These are phyloP conservation scores for Skeletonema marinoi DNA, from an alignment of 108 stramenopile species.

Conservation along the genomic window DNA sequence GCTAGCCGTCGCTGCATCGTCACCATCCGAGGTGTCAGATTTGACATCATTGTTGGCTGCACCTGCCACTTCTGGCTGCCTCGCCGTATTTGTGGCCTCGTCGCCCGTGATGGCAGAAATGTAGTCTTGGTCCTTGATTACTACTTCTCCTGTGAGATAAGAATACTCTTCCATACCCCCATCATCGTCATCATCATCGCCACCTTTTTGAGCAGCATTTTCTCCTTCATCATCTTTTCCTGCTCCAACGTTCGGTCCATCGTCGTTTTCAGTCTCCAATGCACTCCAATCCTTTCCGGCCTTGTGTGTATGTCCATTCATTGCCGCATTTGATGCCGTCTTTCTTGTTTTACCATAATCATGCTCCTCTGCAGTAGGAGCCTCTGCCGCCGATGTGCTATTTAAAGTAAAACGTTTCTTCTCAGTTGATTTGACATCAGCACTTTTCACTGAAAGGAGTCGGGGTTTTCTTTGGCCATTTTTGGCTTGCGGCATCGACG, in stretches of 20 bases:
- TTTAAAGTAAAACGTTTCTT: slow-evolving; percentile 25
- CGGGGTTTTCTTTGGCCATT: slow-evolving; percentile 12
- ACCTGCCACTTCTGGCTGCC: neutral
- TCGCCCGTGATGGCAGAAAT: slow-evolving; percentile 35
- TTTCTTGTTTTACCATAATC: too few relatives aligned
- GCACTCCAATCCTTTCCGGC: slow-evolving; percentile 35
- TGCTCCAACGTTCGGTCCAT: neutral
- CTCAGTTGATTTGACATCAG: slow-evolving; percentile 22
- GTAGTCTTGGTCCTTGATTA: slow-evolving; percentile 37
- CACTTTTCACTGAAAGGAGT: slow-evolving; percentile 28
- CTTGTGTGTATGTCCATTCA: neutral
- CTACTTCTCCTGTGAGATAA: slow-evolving; percentile 34
- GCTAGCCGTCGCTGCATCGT: slow-evolving; percentile 14
- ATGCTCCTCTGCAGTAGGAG: slow-evolving; percentile 19
- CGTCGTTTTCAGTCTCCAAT: slow-evolving; percentile 4
- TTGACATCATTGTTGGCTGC: neutral
- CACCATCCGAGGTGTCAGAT: slow-evolving; percentile 4
- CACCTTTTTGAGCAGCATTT: slow-evolving; percentile 5
- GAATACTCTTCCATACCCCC: slow-evolving; percentile 43
- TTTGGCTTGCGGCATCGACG: neutral
- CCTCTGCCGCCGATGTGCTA: slow-evolving; percentile 28
- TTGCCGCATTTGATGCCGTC: too few relatives aligned
- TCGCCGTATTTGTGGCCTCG: slow-evolving; percentile 20
- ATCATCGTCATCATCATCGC: slow-evolving; percentile 35
- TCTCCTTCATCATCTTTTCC: neutral